These are phyloP conservation scores for Mallotus japonicus DNA, from an alignment of 441 rosid species.

Conservation along the genomic window DNA sequence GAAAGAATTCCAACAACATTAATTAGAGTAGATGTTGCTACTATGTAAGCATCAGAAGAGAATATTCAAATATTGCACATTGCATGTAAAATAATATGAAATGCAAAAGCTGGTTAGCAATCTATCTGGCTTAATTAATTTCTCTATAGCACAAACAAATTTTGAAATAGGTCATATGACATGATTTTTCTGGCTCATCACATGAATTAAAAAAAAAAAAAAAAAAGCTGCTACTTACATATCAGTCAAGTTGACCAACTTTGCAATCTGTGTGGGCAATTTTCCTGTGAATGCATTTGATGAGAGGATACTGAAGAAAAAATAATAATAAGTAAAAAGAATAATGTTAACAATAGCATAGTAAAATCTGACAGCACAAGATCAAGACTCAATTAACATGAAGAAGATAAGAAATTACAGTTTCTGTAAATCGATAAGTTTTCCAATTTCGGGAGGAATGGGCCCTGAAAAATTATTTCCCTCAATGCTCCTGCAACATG, in stretches of 20 bases:
- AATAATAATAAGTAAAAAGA: neutral
- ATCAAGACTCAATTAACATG: conserved; percentile 17
- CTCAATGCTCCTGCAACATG: conserved; percentile 69
- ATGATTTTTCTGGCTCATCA: no score
- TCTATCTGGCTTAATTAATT: neutral
- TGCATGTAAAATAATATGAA: no score
- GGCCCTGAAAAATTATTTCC: conserved; percentile 72
- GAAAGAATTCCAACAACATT: neutral
- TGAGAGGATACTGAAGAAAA: conserved; percentile 47
- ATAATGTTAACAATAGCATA: neutral
- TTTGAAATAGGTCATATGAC: neutral
- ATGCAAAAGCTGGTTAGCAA: neutral
- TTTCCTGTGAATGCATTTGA: conserved; percentile 72
- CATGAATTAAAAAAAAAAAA: neutral
- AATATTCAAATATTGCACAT: neutral
- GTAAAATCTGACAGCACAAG: neutral
- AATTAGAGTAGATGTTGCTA: no score
- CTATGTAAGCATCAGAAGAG: no score
- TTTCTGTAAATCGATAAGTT: conserved; percentile 53
- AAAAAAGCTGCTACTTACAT: conserved; percentile 46
- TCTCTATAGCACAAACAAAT: neutral
- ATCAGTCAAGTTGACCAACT: conserved; percentile 64
- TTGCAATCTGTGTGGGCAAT: conserved; percentile 49
- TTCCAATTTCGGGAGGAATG: conserved; percentile 71
- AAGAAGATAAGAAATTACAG: conserved; percentile 44